Conservation (phyloP, 345 rosid genomes). For the Eutrema japonicum region DNA sequence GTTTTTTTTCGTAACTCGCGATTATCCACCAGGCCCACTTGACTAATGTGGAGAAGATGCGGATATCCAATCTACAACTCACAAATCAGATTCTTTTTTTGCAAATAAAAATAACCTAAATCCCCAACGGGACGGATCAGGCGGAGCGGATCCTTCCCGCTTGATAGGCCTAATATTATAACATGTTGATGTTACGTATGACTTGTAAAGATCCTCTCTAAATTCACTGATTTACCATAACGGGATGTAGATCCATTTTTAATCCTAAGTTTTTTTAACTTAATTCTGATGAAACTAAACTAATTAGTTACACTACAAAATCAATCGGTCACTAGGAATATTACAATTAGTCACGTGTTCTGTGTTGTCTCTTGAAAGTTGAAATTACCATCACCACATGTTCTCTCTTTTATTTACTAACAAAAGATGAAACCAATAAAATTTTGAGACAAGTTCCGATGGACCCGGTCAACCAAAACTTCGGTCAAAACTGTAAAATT, state of each 20-base stretch:
- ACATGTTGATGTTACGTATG: too few species aligned
- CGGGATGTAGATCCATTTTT: not conserved
- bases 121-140: too few species aligned
- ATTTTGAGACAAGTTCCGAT: slow-evolving; percentile 39
- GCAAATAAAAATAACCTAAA: too few species aligned
- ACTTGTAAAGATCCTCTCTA: not conserved
- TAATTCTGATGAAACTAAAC: not conserved
- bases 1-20: too few species aligned
- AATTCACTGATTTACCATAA: not conserved
- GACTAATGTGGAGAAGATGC: too few species aligned
- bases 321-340: not conserved
- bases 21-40: too few species aligned
- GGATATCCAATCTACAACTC: too few species aligned
- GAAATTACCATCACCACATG: slow-evolving; percentile 40
- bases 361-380: slow-evolving; percentile 8
- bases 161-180: too few species aligned
- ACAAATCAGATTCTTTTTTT: too few species aligned
- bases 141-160: too few species aligned
- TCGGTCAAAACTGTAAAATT: not conserved
- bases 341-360: slow-evolving; percentile 30
- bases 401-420: slow-evolving; percentile 43
- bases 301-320: not conserved
- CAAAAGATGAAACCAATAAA: slow-evolving; percentile 37
- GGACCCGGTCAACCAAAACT: slow-evolving; percentile 38
- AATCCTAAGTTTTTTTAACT: not conserved